Conservation (phyloP, 345 rosid genomes). For the Eucalyptus guilfoylei region DNA sequence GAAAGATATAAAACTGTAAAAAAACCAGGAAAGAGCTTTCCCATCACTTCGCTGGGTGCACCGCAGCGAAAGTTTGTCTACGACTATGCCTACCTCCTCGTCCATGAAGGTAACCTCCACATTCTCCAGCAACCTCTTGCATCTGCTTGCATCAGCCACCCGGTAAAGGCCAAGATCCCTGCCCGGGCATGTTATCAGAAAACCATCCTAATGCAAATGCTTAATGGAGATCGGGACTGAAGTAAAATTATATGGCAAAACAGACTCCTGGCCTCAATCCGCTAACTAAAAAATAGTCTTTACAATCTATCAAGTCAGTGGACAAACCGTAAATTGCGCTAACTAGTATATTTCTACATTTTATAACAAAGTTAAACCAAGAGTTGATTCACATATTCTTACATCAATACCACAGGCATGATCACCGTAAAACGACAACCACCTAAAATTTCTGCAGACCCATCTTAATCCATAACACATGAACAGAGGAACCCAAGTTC, state of each 20-base stretch:
- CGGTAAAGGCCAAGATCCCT: conserved; percentile 80
- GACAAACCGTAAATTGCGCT: neutral
- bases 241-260: neutral
- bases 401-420: neutral
- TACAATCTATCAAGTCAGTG: neutral
- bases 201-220: neutral
- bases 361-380: neutral
- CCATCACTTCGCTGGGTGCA: neutral
- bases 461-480: neutral
- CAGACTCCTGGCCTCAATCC: neutral
- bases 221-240: neutral
- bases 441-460: neutral
- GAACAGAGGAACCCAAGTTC: neutral
- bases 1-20: neutral
- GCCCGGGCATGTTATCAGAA: conserved; percentile 99
- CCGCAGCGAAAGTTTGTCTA: neutral
- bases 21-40: neutral
- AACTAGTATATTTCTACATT: neutral
- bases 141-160: conserved; percentile 69
- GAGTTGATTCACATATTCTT: neutral
- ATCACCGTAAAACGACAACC: neutral
- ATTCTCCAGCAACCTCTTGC: conserved; percentile 99
- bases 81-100: conserved; percentile 59
- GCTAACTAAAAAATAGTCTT: neutral
- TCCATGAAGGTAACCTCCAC: conserved; percentile 99